Base-by-base conservation (phyloP, 2,329 filamentous ascomycete species). In the Clarireedia sp. region DNA sequence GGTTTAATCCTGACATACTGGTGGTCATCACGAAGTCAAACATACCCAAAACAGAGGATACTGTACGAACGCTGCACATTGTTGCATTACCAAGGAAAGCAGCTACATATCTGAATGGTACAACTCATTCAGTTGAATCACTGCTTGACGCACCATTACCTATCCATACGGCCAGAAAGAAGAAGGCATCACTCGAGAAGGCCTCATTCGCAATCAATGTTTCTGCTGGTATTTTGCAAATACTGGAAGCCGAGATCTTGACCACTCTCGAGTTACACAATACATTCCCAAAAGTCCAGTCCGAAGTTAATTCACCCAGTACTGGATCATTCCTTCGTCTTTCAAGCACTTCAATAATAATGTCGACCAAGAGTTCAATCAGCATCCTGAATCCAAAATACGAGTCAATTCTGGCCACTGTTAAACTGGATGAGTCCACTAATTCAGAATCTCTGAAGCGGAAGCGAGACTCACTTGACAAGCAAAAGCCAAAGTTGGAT, bases 381-480 rank as follows among this genome's bases (percentile, higher is more conserved):
- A 76, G 74, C 43, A 74, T 89, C 14, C 87, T 86, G 67, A 89
- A 90, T 68, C 81, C 85, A 36, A 80, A 84, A 57, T 90, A 83
- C 67, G 79, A 72, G 51, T 78, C 78, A 5, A 60, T 75, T 3
- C 71, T 79, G 59, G 73, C 72, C 1, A 69, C 71, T 6, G 59
- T 75, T 16, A 61, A 70, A 5, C 58, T 77, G 12, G 59, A 49
- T n/a, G 50, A 46, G 26, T 37, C 40, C 16, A 33, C 38, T 12
- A 48, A 45, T 17, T 51, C 58, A 17, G 59, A 62, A 7, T 60
- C 62, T 7, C 55, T 61, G 10, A 51, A 47, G 23, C 47, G 53
- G 8, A 68, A 69, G 45, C 59, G 64, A 29, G 67, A 67, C 58
- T 58, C 61, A 16, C 54, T 56, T 23, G 44, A 50, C 5, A 48